Base-by-base conservation (phyloP, 305 asterid species). In the Fraxinus ornus region DNA sequence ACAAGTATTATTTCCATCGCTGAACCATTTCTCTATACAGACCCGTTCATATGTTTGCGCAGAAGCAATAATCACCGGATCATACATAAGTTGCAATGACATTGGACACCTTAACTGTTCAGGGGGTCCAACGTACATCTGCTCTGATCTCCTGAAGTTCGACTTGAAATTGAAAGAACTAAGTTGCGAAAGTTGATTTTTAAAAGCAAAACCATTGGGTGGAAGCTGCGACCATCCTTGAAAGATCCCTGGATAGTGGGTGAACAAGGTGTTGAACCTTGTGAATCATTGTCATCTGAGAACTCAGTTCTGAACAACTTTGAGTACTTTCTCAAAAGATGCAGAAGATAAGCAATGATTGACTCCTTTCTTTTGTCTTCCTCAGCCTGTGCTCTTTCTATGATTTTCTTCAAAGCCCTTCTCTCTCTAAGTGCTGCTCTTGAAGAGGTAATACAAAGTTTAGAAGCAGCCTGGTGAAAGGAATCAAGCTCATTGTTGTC, bases 211-310 rank as follows among this genome's bases (percentile, higher is more conserved):
- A 80, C 85, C 90, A 80, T 86, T 87, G 52, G 88, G 88, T 39
- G 89, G 89, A 7, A 87, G 89, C 82, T 90, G 86, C 71, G 55
- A 78, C 87, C 91, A 80, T 91, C 97, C 88, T 93, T 97, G 77
- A 93, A 88, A 9, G 91, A 89, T 73, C 96, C 98, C 75, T 87
- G 93, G 75, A 93, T 79, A 22, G 98, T 93, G 74, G 99, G 99
- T 9, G 99, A 97, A 87, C 99, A 97, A 84, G 99, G 98, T 3
- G 97, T 92, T n/a, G 99, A 97, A 21, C 98, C 98, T 86, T 95
- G 99, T 24, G 99, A 97, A 35, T 97, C 99, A 79, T 93, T 93
- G 86, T 97, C 99, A 80, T 94, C 98, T 24, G 95, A 97, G 78
- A 93, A 87, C 36, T 97, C 99, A 66, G 91, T 93, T 85, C 98